Conservation (phyloP, 495 filamentous ascomycete species). For the Hypoxylon lienhwacheense region DNA sequence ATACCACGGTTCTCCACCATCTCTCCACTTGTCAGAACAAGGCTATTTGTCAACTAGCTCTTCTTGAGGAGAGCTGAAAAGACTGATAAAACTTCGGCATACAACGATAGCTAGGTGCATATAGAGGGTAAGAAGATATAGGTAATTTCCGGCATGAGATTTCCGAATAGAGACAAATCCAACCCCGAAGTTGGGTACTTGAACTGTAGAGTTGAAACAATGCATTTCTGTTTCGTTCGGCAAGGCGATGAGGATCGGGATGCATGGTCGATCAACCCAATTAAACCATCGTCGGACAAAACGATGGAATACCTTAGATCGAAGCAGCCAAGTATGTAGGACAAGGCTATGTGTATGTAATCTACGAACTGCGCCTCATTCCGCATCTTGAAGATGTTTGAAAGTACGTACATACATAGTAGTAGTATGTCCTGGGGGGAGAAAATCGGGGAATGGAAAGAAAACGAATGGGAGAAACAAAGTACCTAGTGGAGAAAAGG, state of each 20-base stretch:
- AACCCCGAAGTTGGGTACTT: not conserved
- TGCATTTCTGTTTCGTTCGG: not conserved
- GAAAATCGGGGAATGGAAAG: not conserved
- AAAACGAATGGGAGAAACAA: not conserved
- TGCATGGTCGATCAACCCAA: conserved; percentile 7
- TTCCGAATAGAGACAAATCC: not conserved
- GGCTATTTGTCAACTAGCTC: conserved; percentile 7
- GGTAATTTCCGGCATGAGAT: not conserved
- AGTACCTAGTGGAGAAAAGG: not conserved
- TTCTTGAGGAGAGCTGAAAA: conserved; percentile 22
- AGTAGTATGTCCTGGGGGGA: too few relatives aligned
- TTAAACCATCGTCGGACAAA: conserved; percentile 15
- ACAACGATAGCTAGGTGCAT: too few relatives aligned
- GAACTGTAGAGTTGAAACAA: not conserved
- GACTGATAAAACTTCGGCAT: conserved; percentile 14
- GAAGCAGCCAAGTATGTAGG: conserved; percentile 3
- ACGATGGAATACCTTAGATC: conserved; percentile 16
- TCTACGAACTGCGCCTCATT: conserved; percentile 19
- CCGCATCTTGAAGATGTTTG: not conserved
- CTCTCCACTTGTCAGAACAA: conserved; percentile 16
- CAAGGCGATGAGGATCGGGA: conserved; percentile 8
- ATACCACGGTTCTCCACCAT: too few relatives aligned
- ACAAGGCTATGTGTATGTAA: too few relatives aligned
- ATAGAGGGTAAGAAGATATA: too few relatives aligned
- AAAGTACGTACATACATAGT: too few relatives aligned